A percentile compares a stretch with the other conserved stretches of the same genome.
Evolutionary conservation across 2,329 filamentous ascomycete genomes (phyloP).

Genomic region (Ceratocystis huliohia): DNA sequence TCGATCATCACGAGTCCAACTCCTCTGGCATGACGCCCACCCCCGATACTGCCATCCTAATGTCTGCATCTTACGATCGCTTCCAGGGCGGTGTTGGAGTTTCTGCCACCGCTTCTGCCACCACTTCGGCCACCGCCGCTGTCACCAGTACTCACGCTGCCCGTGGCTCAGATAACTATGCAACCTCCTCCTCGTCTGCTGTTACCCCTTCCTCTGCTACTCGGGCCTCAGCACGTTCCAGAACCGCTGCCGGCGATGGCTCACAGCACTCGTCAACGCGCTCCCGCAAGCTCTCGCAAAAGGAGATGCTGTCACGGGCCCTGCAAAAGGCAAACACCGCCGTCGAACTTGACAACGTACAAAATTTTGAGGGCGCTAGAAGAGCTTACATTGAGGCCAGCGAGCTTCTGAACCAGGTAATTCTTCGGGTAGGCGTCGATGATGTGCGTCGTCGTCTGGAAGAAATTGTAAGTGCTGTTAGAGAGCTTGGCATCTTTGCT

Average conservation of each 20-base stretch:
- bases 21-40: constrained; percentile 15
- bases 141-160: not conserved
- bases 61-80: constrained; percentile 19
- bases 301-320: constrained; percentile 92
- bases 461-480: constrained; percentile 59
- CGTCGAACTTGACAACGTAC: constrained; percentile 88
- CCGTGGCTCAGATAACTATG: not conserved
- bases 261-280: constrained; percentile 14
- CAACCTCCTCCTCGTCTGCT: not conserved
- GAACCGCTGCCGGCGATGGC: constrained; percentile 1
- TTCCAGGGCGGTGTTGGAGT: constrained; percentile 7
- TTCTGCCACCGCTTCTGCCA: constrained; percentile 1
- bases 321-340: constrained; percentile 92
- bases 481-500: not conserved
- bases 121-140: not conserved
- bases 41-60: constrained; percentile 20
- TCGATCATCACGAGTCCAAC: constrained; percentile 12
- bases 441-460: constrained; percentile 86
- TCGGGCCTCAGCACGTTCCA: not conserved
- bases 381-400: constrained; percentile 88
- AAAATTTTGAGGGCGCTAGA: constrained; percentile 84
- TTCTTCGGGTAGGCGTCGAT: constrained; percentile 68
- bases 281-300: constrained; percentile 50
- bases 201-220: not conserved
- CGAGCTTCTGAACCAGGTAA: constrained; percentile 72